These are phyloP conservation scores for Cucumis hystrix DNA, from an alignment of 306 rosid genomes.

Conservation along the genomic window DNA sequence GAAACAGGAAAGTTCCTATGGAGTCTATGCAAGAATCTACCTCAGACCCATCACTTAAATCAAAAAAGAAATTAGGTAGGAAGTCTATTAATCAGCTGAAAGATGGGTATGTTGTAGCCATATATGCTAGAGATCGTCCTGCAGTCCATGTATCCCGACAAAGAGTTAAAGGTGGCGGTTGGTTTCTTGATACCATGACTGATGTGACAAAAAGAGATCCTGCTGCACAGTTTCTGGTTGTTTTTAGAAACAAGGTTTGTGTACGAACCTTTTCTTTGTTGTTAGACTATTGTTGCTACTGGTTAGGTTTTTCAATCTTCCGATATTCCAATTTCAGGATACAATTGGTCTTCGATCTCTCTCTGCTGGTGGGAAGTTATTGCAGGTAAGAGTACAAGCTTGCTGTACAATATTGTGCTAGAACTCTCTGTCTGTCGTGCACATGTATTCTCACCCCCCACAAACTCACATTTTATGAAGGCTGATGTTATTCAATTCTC, in stretches of 20 bases:
- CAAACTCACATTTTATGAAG: not conserved
- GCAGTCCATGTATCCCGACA: slow-evolving; percentile 72
- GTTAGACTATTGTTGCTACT: slow-evolving; percentile 14
- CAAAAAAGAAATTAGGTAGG: slow-evolving; percentile 48
- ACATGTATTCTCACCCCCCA: not conserved
- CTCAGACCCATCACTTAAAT: slow-evolving; percentile 35
- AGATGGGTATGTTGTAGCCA: slow-evolving; percentile 77
- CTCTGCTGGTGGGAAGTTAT: slow-evolving; percentile 90
- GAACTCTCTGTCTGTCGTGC: not conserved
- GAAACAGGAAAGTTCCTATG: slow-evolving; percentile 70
- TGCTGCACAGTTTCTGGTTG: slow-evolving; percentile 82
- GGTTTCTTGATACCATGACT: slow-evolving; percentile 73
- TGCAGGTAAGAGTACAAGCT: slow-evolving; percentile 52
- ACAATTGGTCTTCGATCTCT: slow-evolving; percentile 88
- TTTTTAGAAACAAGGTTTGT: slow-evolving; percentile 76
- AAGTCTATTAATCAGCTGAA: slow-evolving; percentile 60
- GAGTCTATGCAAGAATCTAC: slow-evolving; percentile 61
- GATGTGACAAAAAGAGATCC: slow-evolving; percentile 93
- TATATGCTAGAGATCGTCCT: slow-evolving; percentile 59
- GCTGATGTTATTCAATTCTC: not conserved
- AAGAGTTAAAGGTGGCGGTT: slow-evolving; percentile 91
- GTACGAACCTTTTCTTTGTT: slow-evolving; percentile 4
- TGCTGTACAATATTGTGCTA: not conserved
- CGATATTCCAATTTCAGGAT: slow-evolving; percentile 44
- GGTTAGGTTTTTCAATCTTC: slow-evolving; percentile 18